Evolutionary conservation across 2,329 filamentous ascomycete genomes (phyloP).

Genomic region (Sporothrix inflata): DNA sequence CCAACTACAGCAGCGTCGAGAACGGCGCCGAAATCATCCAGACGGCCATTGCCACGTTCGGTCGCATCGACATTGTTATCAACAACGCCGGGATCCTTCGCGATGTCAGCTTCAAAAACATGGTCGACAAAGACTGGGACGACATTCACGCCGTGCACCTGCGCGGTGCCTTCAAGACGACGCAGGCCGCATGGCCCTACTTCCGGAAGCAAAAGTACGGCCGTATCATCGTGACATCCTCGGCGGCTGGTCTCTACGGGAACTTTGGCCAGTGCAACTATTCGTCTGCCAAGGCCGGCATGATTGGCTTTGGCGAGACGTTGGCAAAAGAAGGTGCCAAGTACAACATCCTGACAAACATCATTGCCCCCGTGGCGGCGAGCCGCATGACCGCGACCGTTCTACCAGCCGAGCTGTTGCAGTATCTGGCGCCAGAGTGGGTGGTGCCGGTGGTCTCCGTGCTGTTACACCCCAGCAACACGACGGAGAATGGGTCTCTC

Average conservation of each 20-base stretch:
- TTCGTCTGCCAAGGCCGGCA: conserved; percentile 90
- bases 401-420: conserved; percentile 63
- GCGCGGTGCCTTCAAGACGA: conserved; percentile 91
- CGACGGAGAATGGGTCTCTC: conserved; percentile 79
- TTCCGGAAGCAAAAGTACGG: conserved; percentile 99
- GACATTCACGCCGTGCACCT: conserved; percentile 91
- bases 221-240: conserved; percentile 93
- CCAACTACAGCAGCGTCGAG: conserved; percentile 96
- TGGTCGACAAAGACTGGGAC: conserved; percentile 96
- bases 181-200: conserved; percentile 92
- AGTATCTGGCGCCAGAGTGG: conserved; percentile 83
- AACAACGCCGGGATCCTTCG: conserved; percentile 98
- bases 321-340: conserved; percentile 96
- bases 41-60: conserved; percentile 77
- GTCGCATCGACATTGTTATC: conserved; percentile 90
- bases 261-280: conserved; percentile 97
- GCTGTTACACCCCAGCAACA: conserved; percentile 84
- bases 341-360: conserved; percentile 96
- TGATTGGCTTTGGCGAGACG: conserved; percentile 97
- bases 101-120: conserved; percentile 97
- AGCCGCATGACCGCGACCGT: conserved; percentile 89
- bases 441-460: conserved; percentile 90
- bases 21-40: conserved; percentile 93
- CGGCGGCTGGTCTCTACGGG: conserved; percentile 93
- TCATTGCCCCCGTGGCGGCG: conserved; percentile 92